A percentile compares a stretch with the other conserved stretches of the same genome.
Evolutionary conservation across 176 grass and related monocot species (phyloP).

Genomic region (Olyra latifolia): DNA sequence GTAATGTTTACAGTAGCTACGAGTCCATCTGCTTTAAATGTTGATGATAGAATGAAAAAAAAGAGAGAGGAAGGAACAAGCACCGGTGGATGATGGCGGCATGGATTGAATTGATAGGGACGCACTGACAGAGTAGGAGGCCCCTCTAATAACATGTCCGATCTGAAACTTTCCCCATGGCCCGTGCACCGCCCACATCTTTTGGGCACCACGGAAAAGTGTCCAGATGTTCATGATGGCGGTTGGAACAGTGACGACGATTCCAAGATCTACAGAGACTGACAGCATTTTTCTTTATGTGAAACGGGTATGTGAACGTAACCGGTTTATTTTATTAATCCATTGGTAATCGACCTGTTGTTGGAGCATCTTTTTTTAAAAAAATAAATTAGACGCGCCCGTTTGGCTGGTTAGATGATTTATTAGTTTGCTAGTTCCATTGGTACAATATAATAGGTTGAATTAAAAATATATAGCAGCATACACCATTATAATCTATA

Average conservation of each 20-base stretch:
- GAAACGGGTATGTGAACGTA: no score
- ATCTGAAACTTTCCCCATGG: slow-evolving; percentile 6
- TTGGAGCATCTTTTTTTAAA: no score
- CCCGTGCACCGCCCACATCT: not conserved
- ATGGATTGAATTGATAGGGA: slow-evolving; percentile 36
- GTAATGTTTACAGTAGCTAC: not conserved
- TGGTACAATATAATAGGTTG: no score
- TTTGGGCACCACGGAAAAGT: slow-evolving; percentile 7
- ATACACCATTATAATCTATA: no score
- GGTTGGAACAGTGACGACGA: not conserved
- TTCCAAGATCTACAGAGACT: slow-evolving; percentile 12
- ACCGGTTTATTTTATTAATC: no score
- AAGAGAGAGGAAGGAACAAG: not conserved
- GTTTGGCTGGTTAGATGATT: no score
- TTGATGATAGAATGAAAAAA: not conserved
- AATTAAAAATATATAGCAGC: no score
- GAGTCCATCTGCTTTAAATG: not conserved
- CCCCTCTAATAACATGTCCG: slow-evolving; percentile 4
- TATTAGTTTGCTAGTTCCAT: no score
- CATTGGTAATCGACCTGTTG: not conserved
- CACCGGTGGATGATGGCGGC: not conserved
- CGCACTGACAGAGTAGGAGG: not conserved
- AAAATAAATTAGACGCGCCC: no score
- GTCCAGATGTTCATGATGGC: not conserved
- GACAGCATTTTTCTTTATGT: no score